Evolutionary conservation across 306 rosid genomes (phyloP).

Genomic region (Abrus precatorius): DNA sequence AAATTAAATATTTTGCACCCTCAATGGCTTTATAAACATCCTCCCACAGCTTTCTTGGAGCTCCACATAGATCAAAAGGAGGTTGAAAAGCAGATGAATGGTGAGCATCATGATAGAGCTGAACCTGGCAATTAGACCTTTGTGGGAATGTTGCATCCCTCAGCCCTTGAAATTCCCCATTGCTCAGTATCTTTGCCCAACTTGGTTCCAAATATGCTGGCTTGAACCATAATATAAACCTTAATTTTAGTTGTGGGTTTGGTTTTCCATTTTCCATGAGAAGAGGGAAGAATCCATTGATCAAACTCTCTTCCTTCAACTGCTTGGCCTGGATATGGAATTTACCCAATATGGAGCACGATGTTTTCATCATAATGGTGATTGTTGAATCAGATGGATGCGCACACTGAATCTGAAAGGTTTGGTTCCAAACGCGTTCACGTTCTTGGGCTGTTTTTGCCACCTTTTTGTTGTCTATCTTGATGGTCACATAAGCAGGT

Average conservation of each 20-base stretch:
- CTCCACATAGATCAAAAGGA: slow-evolving; percentile 59
- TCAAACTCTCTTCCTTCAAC: slow-evolving; percentile 68
- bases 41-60: slow-evolving; percentile 86
- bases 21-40: slow-evolving; percentile 93
- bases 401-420: slow-evolving; percentile 85
- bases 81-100: slow-evolving; percentile 78
- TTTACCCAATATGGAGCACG: slow-evolving; percentile 74
- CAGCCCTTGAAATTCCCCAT: slow-evolving; percentile 75
- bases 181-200: slow-evolving; percentile 65
- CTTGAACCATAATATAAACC: slow-evolving; percentile 87
- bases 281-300: slow-evolving; percentile 80
- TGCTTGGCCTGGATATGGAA: slow-evolving; percentile 67
- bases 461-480: slow-evolving; percentile 64
- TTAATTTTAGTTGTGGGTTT: slow-evolving; percentile 67
- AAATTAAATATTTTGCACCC: slow-evolving; percentile 78
- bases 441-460: slow-evolving; percentile 70
- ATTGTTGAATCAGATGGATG: slow-evolving; percentile 67
- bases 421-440: slow-evolving; percentile 90
- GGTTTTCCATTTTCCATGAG: slow-evolving; percentile 76
- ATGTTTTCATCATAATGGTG: slow-evolving; percentile 73
- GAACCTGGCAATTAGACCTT: slow-evolving; percentile 82
- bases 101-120: slow-evolving; percentile 94
- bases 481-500: slow-evolving; percentile 77
- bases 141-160: slow-evolving; percentile 77
- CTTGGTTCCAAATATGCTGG: slow-evolving; percentile 73